Base-by-base conservation (phyloP, 1,284 basidiomycete species). In the Butyriboletus appendiculatus region DNA sequence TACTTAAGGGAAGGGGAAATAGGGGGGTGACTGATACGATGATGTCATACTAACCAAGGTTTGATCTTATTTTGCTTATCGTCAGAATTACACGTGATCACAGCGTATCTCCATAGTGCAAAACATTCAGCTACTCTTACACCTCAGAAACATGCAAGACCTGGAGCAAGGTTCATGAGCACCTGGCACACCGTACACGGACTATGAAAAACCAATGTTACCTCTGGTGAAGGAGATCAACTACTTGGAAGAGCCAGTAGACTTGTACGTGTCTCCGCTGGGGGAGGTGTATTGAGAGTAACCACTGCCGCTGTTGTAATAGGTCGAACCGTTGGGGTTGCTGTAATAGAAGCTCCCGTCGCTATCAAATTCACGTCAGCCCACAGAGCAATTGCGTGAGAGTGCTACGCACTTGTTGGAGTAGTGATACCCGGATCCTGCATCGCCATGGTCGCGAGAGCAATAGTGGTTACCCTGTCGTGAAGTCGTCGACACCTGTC, bases 311-410 rank as follows among this genome's bases (percentile, higher is more conserved):
- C 41, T 74, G 65, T 84, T 78, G 62, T 85, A 78, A 61, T 86
- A 85, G 4, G 73, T 84, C 1, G 82, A 85, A 0, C 81, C 81
- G 51, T 86, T 74, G 34, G 82, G 73, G 72, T 86, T 86, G 53
- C 59, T 61, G 68, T 85, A 85, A 59, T 84, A 85, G 70, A 84
- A 86, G 55, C 77, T 78, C 4, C 79, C 81, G 53, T 85, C 59
- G 26, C 81, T 83, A 59, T 43, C 22, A 24, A 46, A 38, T 35
- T 16, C 32, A 3, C 5, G 34, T 56, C 24, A 55, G 4, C 3
- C 24, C 9, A 34, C 9, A 35, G 16, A 47, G 18, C 16, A 16
- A 14, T 39, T 37, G 32, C 12, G 4, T 22, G 40, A 16, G 6
- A 52, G 28, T 8, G 28, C 12, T 24, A 69, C 72, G 4, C 57